A percentile compares a stretch with the other conserved stretches of the same genome.
phyloP scores from a whole-genome alignment of 495 filamentous ascomycete genomes.

The Chaetomium tenue region DNA sequence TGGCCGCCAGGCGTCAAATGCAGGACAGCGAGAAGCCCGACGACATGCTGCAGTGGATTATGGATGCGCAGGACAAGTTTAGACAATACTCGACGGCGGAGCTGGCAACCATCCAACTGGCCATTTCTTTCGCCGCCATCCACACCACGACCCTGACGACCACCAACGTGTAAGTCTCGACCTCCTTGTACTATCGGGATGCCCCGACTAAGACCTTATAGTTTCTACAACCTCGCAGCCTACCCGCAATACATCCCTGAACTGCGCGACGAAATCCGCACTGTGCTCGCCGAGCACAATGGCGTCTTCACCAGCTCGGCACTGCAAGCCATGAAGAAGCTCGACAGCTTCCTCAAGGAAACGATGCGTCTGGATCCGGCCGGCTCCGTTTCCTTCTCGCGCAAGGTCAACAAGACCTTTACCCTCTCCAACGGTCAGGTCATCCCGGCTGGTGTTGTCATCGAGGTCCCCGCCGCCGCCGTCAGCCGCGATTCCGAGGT shows the following conservation, averaged over 20 bases:
- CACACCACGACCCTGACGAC: constrained; percentile 51
- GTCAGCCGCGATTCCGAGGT: constrained; percentile 33
- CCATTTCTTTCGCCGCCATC: constrained; percentile 50
- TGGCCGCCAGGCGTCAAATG: constrained; percentile 28
- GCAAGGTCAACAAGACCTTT: constrained; percentile 41
- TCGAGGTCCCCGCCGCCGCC: constrained; percentile 44
- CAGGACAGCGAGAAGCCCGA: constrained; percentile 31
- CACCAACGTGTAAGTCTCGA: constrained; percentile 36
- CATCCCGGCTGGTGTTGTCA: constrained; percentile 39
- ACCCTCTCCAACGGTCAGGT: constrained; percentile 44
- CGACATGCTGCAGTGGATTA: constrained; percentile 45
- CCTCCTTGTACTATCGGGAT: neutral
- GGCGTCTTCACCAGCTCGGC: constrained; percentile 33
- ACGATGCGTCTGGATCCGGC: constrained; percentile 33
- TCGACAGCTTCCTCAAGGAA: constrained; percentile 42
- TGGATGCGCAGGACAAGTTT: constrained; percentile 31
- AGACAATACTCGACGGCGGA: constrained; percentile 25
- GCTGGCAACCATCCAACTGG: constrained; percentile 40
- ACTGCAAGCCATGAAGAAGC: constrained; percentile 38
- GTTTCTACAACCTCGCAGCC: constrained; percentile 43
- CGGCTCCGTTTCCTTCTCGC: constrained; percentile 31
- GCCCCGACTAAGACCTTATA: constrained; percentile 6
- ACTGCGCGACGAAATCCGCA: constrained; percentile 54
- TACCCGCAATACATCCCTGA: constrained; percentile 46
- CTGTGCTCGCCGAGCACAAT: constrained; percentile 31